Evolutionary conservation across 2,329 filamentous ascomycete species (phyloP).

Genomic region (Leptographium galeiforme): DNA sequence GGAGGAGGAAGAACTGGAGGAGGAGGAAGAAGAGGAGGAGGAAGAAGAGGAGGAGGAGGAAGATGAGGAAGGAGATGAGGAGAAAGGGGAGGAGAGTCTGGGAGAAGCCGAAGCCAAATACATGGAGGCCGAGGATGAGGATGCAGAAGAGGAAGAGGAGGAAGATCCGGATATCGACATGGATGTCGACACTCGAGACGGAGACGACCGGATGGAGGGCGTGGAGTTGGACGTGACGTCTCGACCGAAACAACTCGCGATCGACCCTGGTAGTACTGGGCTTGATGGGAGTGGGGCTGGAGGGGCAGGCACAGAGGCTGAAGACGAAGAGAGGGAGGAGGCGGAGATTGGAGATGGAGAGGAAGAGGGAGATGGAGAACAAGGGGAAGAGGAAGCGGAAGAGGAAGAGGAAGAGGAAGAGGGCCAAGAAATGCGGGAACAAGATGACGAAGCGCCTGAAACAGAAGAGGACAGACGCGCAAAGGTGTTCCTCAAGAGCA

Average conservation of each 20-base stretch:
- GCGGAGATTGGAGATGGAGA: slow-evolving; percentile 9
- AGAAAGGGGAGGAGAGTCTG: slow-evolving; percentile 4
- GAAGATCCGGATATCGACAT: slow-evolving; percentile 30
- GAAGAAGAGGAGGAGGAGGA: not conserved
- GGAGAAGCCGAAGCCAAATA: slow-evolving; percentile 5
- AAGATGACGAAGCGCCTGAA: slow-evolving; percentile 6
- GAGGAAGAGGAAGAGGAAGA: too few relatives aligned
- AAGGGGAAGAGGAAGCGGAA: slow-evolving; percentile 18
- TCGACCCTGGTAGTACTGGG: not conserved
- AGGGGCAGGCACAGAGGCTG: not conserved
- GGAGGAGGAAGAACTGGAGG: slow-evolving; percentile 6
- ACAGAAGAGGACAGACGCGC: slow-evolving; percentile 25
- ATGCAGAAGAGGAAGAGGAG: slow-evolving; percentile 8
- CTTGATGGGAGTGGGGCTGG: not conserved
- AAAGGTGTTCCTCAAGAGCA: slow-evolving; percentile 36
- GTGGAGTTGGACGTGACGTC: not conserved
- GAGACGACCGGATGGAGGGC: slow-evolving; percentile 26
- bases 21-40: slow-evolving; percentile 11
- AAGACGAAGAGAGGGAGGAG: slow-evolving; percentile 3
- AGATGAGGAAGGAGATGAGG: slow-evolving; percentile 5
- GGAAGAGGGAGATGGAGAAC: slow-evolving; percentile 1
- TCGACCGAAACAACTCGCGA: not conserved
- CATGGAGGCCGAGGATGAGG: slow-evolving; percentile 7
- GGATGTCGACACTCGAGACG: slow-evolving; percentile 26
- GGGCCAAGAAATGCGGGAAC: too few relatives aligned